These are phyloP conservation scores for Trichosporon asahii DNA, from an alignment of 1,284 basidiomycete genomes.

Conservation along the genomic window DNA sequence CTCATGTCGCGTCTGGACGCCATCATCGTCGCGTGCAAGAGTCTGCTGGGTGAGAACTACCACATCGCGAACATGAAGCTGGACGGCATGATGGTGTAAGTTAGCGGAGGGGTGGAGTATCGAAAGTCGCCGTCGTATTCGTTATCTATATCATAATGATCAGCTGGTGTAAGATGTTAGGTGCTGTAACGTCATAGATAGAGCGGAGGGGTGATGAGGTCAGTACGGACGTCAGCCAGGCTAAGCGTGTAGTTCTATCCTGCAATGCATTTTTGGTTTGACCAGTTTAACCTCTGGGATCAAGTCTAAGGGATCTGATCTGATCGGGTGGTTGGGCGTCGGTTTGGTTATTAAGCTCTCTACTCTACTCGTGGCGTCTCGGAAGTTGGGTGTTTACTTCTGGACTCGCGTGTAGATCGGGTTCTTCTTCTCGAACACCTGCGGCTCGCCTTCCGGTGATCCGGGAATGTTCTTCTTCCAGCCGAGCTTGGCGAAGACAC, in stretches of 20 bases:
- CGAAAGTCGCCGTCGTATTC: not conserved
- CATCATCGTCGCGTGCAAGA: constrained; percentile 47
- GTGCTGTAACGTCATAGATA: not conserved
- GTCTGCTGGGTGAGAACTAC: constrained; percentile 48
- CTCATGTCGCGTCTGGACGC: constrained; percentile 45
- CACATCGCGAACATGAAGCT: constrained; percentile 35
- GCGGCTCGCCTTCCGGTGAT: constrained; percentile 75
- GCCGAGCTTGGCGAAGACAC: constrained; percentile 95
- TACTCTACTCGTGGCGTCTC: not conserved
- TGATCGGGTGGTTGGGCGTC: not conserved
- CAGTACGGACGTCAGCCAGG: not conserved
- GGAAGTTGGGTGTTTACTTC: constrained; percentile 60
- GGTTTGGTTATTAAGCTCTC: not conserved
- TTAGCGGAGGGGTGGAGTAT: not conserved
- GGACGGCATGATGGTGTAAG: not conserved
- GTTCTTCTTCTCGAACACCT: constrained; percentile 83
- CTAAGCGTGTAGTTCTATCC: constrained; percentile 5
- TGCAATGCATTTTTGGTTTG: constrained; percentile 13
- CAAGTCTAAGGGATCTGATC: constrained; percentile 6
- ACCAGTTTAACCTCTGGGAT: constrained; percentile 11
- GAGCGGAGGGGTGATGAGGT: too few relatives aligned
- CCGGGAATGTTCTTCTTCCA: constrained; percentile 91
- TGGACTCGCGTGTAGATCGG: constrained; percentile 76
- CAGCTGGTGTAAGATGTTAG: not conserved
- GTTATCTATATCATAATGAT: not conserved